Evolutionary conservation across 2,329 filamentous ascomycete genomes (phyloP).

Genomic region (Pseudogymnoascus sp.): DNA sequence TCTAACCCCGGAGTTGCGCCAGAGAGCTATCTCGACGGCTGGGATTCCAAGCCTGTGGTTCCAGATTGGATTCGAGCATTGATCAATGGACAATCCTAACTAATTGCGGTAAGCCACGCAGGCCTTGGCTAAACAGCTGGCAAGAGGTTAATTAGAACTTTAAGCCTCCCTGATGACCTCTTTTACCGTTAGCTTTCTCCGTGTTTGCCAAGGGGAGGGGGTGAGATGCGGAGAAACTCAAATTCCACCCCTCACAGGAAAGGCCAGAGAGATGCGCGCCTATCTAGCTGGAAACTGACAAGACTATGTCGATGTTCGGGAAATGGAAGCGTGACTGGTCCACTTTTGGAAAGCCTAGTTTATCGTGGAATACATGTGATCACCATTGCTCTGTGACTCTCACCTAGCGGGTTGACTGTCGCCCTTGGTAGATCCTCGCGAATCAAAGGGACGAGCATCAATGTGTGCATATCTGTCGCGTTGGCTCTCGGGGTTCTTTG

Average conservation of each 20-base stretch:
- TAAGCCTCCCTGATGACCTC: constrained; percentile 2
- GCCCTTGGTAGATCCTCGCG: background rate
- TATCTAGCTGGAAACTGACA: background rate
- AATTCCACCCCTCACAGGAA: background rate
- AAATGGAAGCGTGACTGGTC: background rate
- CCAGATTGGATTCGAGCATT: constrained; percentile 52
- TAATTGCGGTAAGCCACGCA: background rate
- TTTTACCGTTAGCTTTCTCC: background rate
- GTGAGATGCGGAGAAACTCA: background rate
- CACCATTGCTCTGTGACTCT: background rate
- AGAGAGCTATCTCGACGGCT: constrained; percentile 48
- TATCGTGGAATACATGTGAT: background rate
- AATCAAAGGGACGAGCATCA: background rate
- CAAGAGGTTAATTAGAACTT: background rate
- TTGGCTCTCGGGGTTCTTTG: no score
- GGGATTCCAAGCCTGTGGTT: constrained; percentile 48
- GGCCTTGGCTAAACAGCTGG: background rate
- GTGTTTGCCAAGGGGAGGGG: background rate
- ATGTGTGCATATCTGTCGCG: background rate
- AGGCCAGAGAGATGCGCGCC: background rate
- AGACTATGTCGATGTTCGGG: background rate
- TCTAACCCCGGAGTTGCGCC: constrained; percentile 42
- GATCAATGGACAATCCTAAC: constrained; percentile 28
- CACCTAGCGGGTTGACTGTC: no score
- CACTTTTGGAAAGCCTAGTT: background rate